Percentiles rank a stretch among this genome's conserved stretches.
These are phyloP conservation scores for Inosperma sp. DNA, from an alignment of 768 basidiomycete species.

Conservation along the genomic window DNA sequence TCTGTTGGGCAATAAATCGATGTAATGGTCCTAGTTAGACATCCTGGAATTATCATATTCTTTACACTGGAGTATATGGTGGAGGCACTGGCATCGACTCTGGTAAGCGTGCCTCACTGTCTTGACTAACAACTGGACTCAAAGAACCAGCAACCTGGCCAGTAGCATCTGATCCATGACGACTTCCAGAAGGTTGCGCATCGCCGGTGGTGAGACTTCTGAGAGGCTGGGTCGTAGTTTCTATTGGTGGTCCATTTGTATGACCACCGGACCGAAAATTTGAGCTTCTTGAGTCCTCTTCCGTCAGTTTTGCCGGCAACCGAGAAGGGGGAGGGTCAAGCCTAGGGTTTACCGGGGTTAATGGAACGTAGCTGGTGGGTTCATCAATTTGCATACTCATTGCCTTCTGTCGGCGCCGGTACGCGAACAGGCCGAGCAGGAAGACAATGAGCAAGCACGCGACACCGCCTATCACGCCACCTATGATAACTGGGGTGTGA, in stretches of 20 bases:
- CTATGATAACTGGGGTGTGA: conserved; percentile 3
- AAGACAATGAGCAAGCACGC: conserved; percentile 2
- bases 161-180: neutral
- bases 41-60: no score
- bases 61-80: neutral
- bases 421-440: neutral
- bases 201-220: neutral
- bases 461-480: conserved; percentile 6
- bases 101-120: conserved; percentile 8
- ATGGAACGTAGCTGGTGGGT: neutral
- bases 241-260: neutral
- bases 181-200: neutral
- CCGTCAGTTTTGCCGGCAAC: neutral
- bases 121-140: conserved; percentile 1
- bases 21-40: no score
- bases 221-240: neutral
- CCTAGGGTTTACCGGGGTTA: neutral
- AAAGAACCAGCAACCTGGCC: neutral
- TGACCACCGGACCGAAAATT: neutral
- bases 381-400: neutral
- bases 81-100: neutral
- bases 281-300: neutral
- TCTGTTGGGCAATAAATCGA: no score
- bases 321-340: neutral
- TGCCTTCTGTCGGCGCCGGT: neutral